Evolutionary conservation across 1,139 yeast species (phyloP).

Genomic region (Lodderomyces oxycetoniae): DNA sequence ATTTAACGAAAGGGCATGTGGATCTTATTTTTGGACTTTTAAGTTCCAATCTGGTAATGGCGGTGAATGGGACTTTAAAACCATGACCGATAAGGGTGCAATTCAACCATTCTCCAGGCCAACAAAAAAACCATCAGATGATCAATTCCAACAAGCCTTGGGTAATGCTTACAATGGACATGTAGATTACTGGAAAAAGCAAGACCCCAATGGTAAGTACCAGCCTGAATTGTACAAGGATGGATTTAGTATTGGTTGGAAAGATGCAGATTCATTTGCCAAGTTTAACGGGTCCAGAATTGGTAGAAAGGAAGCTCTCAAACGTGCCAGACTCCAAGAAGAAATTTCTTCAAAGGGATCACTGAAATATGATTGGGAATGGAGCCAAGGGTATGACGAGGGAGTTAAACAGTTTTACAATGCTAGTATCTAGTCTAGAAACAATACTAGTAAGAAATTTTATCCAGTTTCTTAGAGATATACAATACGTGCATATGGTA

Average conservation of each 20-base stretch:
- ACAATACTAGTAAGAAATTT: no score
- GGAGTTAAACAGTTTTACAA: slow-evolving; percentile 42
- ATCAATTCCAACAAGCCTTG: slow-evolving; percentile 39
- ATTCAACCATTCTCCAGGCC: slow-evolving; percentile 29
- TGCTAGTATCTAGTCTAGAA: slow-evolving; percentile 1
- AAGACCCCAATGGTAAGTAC: slow-evolving; percentile 54
- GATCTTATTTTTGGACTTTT: slow-evolving; percentile 86
- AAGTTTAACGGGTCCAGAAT: slow-evolving; percentile 63
- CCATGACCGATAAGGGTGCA: slow-evolving; percentile 68
- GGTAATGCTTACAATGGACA: slow-evolving; percentile 45
- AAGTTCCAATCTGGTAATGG: slow-evolving; percentile 87
- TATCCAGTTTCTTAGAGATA: no score
- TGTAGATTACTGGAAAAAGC: slow-evolving; percentile 61
- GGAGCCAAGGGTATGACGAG: slow-evolving; percentile 75
- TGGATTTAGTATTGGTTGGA: slow-evolving; percentile 73
- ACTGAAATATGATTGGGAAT: slow-evolving; percentile 70
- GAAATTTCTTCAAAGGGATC: slow-evolving; percentile 55
- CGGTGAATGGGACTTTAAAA: slow-evolving; percentile 92
- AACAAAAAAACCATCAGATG: slow-evolving; percentile 31
- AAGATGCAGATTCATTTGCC: slow-evolving; percentile 65
- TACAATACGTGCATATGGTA: no score
- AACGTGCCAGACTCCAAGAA: slow-evolving; percentile 42
- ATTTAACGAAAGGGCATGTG: slow-evolving; percentile 50
- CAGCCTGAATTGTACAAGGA: slow-evolving; percentile 79
- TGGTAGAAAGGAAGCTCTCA: slow-evolving; percentile 75